Percentiles rank a stretch among this genome's conserved stretches.
phyloP scores from a whole-genome alignment of 805 yeast species.

The Pichia paraexigua region DNA sequence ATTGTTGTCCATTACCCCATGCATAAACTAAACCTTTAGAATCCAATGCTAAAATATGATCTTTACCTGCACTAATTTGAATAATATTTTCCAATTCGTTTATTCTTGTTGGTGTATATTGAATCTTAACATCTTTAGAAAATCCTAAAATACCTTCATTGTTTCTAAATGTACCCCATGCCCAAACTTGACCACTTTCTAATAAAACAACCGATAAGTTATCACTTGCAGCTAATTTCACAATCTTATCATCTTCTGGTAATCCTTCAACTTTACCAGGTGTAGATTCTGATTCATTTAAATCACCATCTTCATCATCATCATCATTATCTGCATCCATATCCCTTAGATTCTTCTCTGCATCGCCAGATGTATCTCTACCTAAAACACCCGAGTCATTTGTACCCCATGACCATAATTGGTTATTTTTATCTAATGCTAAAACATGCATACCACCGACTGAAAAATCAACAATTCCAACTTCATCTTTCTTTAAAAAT shows the following conservation, averaged over 20 bases:
- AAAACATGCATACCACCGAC: conserved; percentile 95
- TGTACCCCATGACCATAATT: conserved; percentile 98
- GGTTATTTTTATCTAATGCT: conserved; percentile 68
- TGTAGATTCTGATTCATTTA: conserved; percentile 83
- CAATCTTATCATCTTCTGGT: conserved; percentile 51
- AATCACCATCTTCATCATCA: conserved; percentile 72
- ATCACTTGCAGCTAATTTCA: conserved; percentile 87
- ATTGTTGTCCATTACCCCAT: conserved; percentile 97
- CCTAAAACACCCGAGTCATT: conserved; percentile 91
- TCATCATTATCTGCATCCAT: conserved; percentile 54
- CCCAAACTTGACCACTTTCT: conserved; percentile 80
- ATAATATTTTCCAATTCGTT: conserved; percentile 57
- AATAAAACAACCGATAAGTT: conserved; percentile 76
- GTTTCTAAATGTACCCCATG: conserved; percentile 97
- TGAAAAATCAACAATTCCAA: conserved; percentile 75
- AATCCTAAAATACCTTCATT: conserved; percentile 90
- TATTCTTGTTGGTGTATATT: conserved; percentile 59
- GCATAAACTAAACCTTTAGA: conserved; percentile 81
- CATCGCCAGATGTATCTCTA: conserved; percentile 62
- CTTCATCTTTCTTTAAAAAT: conserved; percentile 50
- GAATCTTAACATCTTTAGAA: conserved; percentile 53
- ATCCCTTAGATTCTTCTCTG: conserved; percentile 57
- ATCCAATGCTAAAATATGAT: conserved; percentile 81
- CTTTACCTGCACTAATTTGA: conserved; percentile 87
- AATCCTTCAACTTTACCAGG: conserved; percentile 70